Percentiles rank a stretch among this genome's conserved stretches.
Conservation (phyloP, 345 rosid species). For the Theobroma cacao region DNA sequence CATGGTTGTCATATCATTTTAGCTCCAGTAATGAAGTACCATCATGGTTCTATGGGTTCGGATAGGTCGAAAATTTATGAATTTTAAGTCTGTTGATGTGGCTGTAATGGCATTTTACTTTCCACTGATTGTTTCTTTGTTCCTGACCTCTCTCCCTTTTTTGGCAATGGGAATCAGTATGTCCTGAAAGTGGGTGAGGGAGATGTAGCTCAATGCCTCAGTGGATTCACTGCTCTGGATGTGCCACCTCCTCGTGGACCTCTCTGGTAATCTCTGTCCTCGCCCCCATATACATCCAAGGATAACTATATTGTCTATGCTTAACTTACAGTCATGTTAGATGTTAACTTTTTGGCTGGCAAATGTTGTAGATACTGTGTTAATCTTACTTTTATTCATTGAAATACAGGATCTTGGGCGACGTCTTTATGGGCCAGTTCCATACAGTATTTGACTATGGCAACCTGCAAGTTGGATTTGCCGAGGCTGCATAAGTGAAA, state of each 20-base stretch:
- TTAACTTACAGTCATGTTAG: not conserved
- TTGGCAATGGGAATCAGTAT: slow-evolving; percentile 35
- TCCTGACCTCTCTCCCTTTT: not conserved
- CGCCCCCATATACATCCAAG: not conserved
- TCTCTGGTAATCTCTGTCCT: slow-evolving; percentile 44
- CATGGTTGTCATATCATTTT: not conserved
- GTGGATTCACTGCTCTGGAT: slow-evolving; percentile 68
- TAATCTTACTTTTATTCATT: not conserved
- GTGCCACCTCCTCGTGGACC: slow-evolving; percentile 81
- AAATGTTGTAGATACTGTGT: not conserved
- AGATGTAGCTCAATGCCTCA: slow-evolving; percentile 57
- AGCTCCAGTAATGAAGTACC: not conserved
- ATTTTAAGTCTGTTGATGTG: not conserved
- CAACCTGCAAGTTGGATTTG: slow-evolving; percentile 72
- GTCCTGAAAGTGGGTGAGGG: slow-evolving; percentile 68
- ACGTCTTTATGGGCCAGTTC: slow-evolving; percentile 76
- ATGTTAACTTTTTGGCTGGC: not conserved
- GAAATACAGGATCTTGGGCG: slow-evolving; percentile 73
- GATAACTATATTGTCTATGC: not conserved
- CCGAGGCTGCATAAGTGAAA: slow-evolving; percentile 59
- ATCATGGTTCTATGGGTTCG: not conserved
- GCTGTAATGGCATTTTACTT: not conserved
- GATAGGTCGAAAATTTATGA: not conserved
- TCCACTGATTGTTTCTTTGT: not conserved
- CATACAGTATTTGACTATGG: slow-evolving; percentile 89